phyloP scores from a whole-genome alignment of 192 early-diverging fungal species.

The Rhizophlyctis rosea region DNA sequence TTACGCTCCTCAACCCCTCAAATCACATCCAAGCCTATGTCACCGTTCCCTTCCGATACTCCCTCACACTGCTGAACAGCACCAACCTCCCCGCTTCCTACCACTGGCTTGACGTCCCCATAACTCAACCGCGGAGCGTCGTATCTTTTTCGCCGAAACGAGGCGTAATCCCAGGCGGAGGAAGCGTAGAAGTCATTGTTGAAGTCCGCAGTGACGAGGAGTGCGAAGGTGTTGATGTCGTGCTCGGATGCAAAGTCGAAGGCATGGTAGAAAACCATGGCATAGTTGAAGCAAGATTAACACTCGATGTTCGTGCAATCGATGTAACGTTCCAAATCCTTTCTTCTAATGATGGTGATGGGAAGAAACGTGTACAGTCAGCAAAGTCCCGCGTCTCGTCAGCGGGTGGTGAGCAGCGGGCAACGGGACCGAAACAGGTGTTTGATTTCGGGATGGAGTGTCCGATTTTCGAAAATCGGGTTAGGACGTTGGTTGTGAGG shows the following conservation, averaged over 20 bases:
- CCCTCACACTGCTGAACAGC: conserved; percentile 30
- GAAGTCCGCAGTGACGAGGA: conserved; percentile 15
- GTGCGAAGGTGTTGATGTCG: conserved; percentile 14
- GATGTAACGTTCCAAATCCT: conserved; percentile 9
- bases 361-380: neutral
- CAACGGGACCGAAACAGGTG: conserved; percentile 2
- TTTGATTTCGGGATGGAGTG: conserved; percentile 47
- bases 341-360: neutral
- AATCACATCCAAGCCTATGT: conserved; percentile 28
- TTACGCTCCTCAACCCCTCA: conserved; percentile 22
- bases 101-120: conserved; percentile 21
- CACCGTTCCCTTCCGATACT: conserved; percentile 32
- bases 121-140: conserved; percentile 9
- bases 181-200: conserved; percentile 20
- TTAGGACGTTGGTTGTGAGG: conserved; percentile 31
- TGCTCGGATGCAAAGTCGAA: conserved; percentile 32
- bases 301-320: conserved; percentile 27
- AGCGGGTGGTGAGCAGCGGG: conserved; percentile 3
- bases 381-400: neutral
- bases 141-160: conserved; percentile 17
- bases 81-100: conserved; percentile 33
- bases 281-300: conserved; percentile 20
- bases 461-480: conserved; percentile 43
- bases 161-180: conserved; percentile 24
- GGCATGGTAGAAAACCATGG: conserved; percentile 49